Percentiles rank a stretch among this genome's conserved stretches.
Conservation (phyloP, 257 asterid genomes). For the Euphrasia confusa region DNA sequence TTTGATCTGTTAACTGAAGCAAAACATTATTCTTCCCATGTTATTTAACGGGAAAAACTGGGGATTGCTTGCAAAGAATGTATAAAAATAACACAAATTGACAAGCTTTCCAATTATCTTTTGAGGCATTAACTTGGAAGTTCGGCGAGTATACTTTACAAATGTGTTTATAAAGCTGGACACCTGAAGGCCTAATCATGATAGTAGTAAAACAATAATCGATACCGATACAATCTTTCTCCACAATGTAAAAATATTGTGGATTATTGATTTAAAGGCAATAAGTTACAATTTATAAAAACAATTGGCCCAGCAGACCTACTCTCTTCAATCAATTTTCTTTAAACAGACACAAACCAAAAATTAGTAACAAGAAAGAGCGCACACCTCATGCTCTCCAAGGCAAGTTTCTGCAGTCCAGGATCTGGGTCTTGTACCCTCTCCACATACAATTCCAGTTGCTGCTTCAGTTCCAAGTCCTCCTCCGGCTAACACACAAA, state of each 20-base stretch:
- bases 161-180: too few species aligned
- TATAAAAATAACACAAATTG: neutral
- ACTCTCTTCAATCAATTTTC: neutral
- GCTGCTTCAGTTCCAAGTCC: conserved; percentile 89
- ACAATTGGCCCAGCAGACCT: conserved; percentile 1
- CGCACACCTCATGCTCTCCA: conserved; percentile 82
- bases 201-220: neutral
- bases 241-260: too few species aligned
- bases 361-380: neutral
- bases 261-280: too few species aligned
- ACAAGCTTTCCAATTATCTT: neutral
- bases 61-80: neutral
- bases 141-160: too few species aligned
- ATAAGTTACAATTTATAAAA: too few species aligned
- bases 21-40: neutral
- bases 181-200: too few species aligned
- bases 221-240: neutral
- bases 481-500: conserved; percentile 67
- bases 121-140: too few species aligned
- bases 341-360: neutral
- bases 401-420: conserved; percentile 80
- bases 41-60: neutral
- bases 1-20: conserved; percentile 14
- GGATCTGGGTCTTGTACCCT: conserved; percentile 82
- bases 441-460: conserved; percentile 87